Conservation (phyloP, 140 eudicot species). For the Erigeron philadelphicus region DNA sequence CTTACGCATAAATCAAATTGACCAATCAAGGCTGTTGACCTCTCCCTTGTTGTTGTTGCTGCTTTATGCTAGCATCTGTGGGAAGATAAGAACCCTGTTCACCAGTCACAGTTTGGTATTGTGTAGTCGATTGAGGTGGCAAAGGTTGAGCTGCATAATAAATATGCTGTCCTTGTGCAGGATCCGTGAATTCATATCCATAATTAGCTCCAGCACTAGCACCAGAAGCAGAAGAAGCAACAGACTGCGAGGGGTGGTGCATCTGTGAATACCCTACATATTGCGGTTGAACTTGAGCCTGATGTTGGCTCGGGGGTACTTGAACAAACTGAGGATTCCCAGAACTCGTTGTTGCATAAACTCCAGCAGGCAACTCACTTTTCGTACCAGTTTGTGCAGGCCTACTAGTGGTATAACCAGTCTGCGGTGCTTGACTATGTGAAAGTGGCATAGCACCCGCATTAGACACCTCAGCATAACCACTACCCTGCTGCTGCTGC, state of each 20-base stretch:
- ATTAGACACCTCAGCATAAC: slow-evolving; percentile 40
- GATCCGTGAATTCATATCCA: slow-evolving; percentile 65
- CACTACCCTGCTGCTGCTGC: slow-evolving; percentile 33
- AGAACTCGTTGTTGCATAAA: slow-evolving; percentile 48
- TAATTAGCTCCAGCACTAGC: slow-evolving; percentile 42
- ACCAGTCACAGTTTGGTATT: slow-evolving; percentile 39
- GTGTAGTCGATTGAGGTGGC: slow-evolving; percentile 65
- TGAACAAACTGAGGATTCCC: slow-evolving; percentile 56
- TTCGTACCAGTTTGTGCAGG: slow-evolving; percentile 43
- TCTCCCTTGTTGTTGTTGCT: slow-evolving; percentile 41
- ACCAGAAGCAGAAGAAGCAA: slow-evolving; percentile 46
- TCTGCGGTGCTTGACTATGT: slow-evolving; percentile 44
- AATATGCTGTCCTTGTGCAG: slow-evolving; percentile 69
- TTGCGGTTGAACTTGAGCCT: slow-evolving; percentile 45
- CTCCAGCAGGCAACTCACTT: slow-evolving; percentile 46
- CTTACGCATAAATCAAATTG: slow-evolving; percentile 30
- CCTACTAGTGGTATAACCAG: slow-evolving; percentile 39
- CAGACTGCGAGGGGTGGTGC: slow-evolving; percentile 69
- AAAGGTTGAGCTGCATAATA: slow-evolving; percentile 65
- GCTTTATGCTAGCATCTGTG: slow-evolving; percentile 30
- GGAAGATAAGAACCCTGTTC: slow-evolving; percentile 46
- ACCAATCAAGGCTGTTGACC: slow-evolving; percentile 53
- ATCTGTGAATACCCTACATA: slow-evolving; percentile 60
- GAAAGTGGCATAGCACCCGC: slow-evolving; percentile 40
- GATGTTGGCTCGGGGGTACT: slow-evolving; percentile 55